Evolutionary conservation across 2,329 filamentous ascomycete genomes (phyloP).

Genomic region (Chalara sp.): DNA sequence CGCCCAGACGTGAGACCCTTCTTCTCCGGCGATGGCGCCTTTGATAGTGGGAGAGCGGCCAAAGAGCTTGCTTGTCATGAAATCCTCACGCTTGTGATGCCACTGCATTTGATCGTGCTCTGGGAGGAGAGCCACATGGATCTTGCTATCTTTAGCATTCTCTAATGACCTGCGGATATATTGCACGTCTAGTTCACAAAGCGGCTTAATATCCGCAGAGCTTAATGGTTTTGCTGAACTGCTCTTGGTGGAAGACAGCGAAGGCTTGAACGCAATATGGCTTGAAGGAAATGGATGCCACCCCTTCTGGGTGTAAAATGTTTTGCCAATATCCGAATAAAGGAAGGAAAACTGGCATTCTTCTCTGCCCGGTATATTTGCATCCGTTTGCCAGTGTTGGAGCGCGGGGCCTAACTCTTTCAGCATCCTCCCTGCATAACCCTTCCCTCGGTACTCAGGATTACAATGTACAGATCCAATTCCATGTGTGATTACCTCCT

Average conservation of each 20-base stretch:
- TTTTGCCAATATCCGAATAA: slow-evolving; percentile 80
- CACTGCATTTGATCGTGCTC: slow-evolving; percentile 63
- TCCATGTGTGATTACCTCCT: slow-evolving; percentile 61
- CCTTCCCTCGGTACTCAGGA: slow-evolving; percentile 57
- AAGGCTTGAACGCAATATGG: slow-evolving; percentile 57
- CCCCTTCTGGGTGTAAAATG: slow-evolving; percentile 70
- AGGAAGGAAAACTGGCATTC: slow-evolving; percentile 64
- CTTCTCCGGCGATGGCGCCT: slow-evolving; percentile 54
- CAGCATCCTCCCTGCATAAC: slow-evolving; percentile 76
- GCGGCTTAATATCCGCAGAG: slow-evolving; percentile 50
- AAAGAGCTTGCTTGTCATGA: slow-evolving; percentile 60
- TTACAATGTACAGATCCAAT: slow-evolving; percentile 76
- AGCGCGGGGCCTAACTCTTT: slow-evolving; percentile 51
- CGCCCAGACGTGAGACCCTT: slow-evolving; percentile 60
- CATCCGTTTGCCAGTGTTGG: slow-evolving; percentile 43
- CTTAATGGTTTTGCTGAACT: slow-evolving; percentile 35
- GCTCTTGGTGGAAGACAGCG: slow-evolving; percentile 29
- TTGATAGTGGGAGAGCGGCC: slow-evolving; percentile 49
- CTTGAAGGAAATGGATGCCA: slow-evolving; percentile 69
- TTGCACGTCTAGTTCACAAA: slow-evolving; percentile 59
- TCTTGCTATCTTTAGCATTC: slow-evolving; percentile 33
- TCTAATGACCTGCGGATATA: slow-evolving; percentile 50
- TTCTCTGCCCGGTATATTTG: slow-evolving; percentile 27
- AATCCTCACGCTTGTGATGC: slow-evolving; percentile 78
- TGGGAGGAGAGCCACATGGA: slow-evolving; percentile 59